A percentile compares a stretch with the other conserved stretches of the same genome.
phyloP scores from a whole-genome alignment of 805 yeast species.

The Ogataea methylovora region DNA sequence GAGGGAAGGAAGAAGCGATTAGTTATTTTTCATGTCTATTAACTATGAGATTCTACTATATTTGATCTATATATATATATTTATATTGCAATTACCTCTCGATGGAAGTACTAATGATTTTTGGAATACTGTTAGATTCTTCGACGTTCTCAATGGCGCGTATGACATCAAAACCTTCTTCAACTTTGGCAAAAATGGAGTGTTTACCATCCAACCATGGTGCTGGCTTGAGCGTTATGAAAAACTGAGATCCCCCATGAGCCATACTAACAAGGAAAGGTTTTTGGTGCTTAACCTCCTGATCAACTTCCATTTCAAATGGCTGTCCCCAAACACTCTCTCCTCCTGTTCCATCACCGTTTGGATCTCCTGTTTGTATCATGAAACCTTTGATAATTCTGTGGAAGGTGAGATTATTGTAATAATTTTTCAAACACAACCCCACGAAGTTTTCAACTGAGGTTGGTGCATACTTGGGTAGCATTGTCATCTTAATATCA shows the following conservation, averaged over 20 bases:
- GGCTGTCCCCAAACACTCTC: conserved; percentile 26
- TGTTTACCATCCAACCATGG: conserved; percentile 50
- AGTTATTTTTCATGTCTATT: no score
- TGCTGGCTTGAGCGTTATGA: conserved; percentile 28
- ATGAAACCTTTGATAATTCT: conserved; percentile 47
- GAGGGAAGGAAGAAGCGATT: no score
- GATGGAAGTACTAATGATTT: conserved; percentile 1
- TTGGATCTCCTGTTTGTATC: conserved; percentile 56
- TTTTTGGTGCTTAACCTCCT: conserved; percentile 37
- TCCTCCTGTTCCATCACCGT: conserved; percentile 34
- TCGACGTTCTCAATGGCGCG: conserved; percentile 38
- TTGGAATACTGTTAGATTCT: conserved; percentile 33
- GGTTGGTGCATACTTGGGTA: conserved; percentile 28
- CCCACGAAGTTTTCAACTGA: conserved; percentile 34
- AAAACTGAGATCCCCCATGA: conserved; percentile 54
- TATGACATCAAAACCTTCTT: conserved; percentile 41
- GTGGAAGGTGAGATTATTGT: conserved; percentile 34
- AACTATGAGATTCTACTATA: no score
- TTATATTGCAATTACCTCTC: conserved; percentile 1
- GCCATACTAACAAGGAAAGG: conserved; percentile 58
- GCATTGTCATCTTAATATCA: conserved; percentile 31
- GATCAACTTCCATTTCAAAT: conserved; percentile 42
- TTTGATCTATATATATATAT: no score
- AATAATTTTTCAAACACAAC: conserved; percentile 29
- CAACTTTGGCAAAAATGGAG: conserved; percentile 49